Conservation (phyloP, 1,139 yeast genomes). For the Blastobotrys buckinghamii region DNA sequence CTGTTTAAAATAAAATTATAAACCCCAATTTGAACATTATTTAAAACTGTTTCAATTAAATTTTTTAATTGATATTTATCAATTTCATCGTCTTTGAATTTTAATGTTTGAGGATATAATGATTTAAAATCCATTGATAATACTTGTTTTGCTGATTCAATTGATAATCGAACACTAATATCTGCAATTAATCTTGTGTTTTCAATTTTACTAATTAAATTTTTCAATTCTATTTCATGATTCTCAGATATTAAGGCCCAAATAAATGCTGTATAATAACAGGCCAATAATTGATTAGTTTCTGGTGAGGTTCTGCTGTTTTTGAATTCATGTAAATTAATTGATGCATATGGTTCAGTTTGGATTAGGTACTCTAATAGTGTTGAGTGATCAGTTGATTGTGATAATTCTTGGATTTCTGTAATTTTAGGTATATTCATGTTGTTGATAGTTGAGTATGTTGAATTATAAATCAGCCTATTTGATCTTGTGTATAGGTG, state of each 20-base stretch:
- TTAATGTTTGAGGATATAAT: background rate
- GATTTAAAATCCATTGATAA: background rate
- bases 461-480: no score
- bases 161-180: background rate
- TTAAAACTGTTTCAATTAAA: background rate
- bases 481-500: no score
- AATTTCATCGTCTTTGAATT: background rate
- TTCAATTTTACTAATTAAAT: background rate
- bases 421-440: no score
- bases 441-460: no score
- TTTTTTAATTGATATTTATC: background rate
- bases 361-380: background rate
- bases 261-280: slow-evolving; percentile 5
- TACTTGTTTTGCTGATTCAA: slow-evolving; percentile 1
- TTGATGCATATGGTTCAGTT: slow-evolving; percentile 4
- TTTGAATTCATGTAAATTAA: background rate
- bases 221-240: slow-evolving; percentile 3
- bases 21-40: background rate
- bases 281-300: background rate
- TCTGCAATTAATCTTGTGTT: background rate
- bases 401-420: background rate
- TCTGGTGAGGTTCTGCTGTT: background rate
- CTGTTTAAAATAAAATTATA: background rate
- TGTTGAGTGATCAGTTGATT: background rate
- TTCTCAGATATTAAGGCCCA: slow-evolving; percentile 6